phyloP scores from a whole-genome alignment of 2,329 filamentous ascomycete genomes.

The Torrubiella hemipterigena region DNA sequence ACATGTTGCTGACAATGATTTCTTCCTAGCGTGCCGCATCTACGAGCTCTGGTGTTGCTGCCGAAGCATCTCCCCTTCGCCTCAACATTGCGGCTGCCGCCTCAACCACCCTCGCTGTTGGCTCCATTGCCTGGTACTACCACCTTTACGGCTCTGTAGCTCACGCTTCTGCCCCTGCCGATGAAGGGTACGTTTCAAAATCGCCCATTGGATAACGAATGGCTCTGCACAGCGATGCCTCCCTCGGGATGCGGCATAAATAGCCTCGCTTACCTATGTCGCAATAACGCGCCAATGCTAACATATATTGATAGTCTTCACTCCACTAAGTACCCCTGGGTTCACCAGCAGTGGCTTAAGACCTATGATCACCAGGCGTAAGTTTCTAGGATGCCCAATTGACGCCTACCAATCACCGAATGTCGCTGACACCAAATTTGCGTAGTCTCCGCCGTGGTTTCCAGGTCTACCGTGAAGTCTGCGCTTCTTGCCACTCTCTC shows the following conservation, averaged over 20 bases:
- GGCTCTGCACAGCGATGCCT: neutral
- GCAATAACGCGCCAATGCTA: constrained; percentile 10
- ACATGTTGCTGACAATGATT: constrained; percentile 23
- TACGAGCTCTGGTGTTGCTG: constrained; percentile 60
- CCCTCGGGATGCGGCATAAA: constrained; percentile 7
- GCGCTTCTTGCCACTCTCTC: constrained; percentile 94
- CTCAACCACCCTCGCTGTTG: constrained; percentile 76
- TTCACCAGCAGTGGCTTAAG: constrained; percentile 82
- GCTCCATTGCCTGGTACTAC: constrained; percentile 93
- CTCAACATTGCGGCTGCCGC: constrained; percentile 78
- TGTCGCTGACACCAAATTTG: constrained; percentile 2
- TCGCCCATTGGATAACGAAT: constrained; percentile 1
- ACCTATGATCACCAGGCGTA: constrained; percentile 96
- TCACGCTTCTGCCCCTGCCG: constrained; percentile 80
- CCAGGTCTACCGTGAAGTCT: constrained; percentile 98
- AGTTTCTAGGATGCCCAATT: constrained; percentile 35
- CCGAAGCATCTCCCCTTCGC: constrained; percentile 60
- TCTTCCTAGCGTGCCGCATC: constrained; percentile 50
- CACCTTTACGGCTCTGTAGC: constrained; percentile 85
- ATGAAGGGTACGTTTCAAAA: constrained; percentile 79
- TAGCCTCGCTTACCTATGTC: neutral
- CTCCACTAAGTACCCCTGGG: constrained; percentile 87
- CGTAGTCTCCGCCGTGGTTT: constrained; percentile 90
- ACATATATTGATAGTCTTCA: constrained; percentile 57
- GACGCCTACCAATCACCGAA: neutral